Evolutionary conservation across 768 basidiomycete species (phyloP).

Genomic region (Pisolithus marmoratus): DNA sequence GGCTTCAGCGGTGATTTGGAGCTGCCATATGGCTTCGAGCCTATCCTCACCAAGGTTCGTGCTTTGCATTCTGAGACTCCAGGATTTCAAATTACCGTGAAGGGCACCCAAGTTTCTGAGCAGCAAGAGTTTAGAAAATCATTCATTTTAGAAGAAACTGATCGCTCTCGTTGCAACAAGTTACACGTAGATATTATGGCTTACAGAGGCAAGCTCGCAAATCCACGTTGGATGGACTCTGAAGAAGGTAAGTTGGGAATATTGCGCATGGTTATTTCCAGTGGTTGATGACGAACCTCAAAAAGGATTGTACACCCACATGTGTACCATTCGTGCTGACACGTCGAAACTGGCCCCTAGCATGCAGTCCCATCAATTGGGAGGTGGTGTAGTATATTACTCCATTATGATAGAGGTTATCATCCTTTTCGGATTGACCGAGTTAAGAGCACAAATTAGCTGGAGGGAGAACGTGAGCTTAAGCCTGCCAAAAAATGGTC

Average conservation of each 20-base stretch:
- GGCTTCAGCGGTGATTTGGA: constrained; percentile 28
- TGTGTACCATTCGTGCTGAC: constrained; percentile 24
- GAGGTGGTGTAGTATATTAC: constrained; percentile 8
- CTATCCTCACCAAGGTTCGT: constrained; percentile 35
- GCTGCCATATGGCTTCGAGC: constrained; percentile 32
- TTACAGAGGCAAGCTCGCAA: constrained; percentile 14
- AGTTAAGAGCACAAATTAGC: constrained; percentile 45
- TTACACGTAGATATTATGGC: constrained; percentile 14
- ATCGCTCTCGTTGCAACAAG: constrained; percentile 9
- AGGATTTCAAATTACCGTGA: neutral
- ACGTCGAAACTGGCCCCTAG: constrained; percentile 15
- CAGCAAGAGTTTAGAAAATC: constrained; percentile 33
- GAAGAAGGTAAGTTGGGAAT: constrained; percentile 16
- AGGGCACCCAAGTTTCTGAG: constrained; percentile 37
- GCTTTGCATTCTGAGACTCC: neutral
- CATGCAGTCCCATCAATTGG: constrained; percentile 2
- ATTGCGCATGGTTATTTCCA: neutral
- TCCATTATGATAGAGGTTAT: constrained; percentile 27
- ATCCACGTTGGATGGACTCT: constrained; percentile 22
- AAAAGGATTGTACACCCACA: constrained; percentile 18
- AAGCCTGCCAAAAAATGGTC: neutral
- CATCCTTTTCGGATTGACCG: constrained; percentile 47
- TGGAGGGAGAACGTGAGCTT: constrained; percentile 42
- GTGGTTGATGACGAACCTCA: neutral
- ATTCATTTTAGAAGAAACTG: constrained; percentile 19